phyloP scores from a whole-genome alignment of 495 filamentous ascomycete species.

The Chaetomidium leptoderma region DNA sequence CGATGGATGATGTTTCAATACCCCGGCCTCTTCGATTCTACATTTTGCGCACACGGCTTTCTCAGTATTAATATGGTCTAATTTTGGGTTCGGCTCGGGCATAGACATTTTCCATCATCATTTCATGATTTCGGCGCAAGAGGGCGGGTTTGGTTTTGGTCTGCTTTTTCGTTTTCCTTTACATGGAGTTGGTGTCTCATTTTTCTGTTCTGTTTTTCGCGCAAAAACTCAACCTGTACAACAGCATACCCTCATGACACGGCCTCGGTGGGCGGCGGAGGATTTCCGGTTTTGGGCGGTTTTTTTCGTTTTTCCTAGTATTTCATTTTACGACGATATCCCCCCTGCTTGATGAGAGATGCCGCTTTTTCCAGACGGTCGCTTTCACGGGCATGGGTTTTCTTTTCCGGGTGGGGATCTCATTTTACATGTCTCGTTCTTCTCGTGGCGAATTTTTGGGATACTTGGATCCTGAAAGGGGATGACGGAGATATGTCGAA shows the following conservation, averaged over 20 bases:
- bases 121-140: conserved; percentile 12
- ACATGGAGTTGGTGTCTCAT: conserved; percentile 7
- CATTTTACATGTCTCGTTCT: conserved; percentile 1
- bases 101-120: conserved; percentile 16
- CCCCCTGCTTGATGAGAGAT: conserved; percentile 2
- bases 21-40: conserved; percentile 12
- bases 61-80: conserved; percentile 8
- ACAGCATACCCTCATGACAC: conserved; percentile 14
- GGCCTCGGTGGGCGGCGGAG: conserved; percentile 8
- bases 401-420: conserved; percentile 8
- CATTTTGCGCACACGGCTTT: conserved; percentile 2
- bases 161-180: conserved; percentile 1
- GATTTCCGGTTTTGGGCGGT: conserved; percentile 6
- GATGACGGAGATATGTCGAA: background rate
- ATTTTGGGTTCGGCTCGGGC: conserved; percentile 12
- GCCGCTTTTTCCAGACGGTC: conserved; percentile 1
- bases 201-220: background rate
- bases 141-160: background rate
- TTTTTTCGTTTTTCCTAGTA: conserved; percentile 1
- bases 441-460: conserved; percentile 7
- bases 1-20: conserved; percentile 14
- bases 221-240: conserved; percentile 7
- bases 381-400: conserved; percentile 11
- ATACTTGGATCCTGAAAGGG: background rate
- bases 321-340: conserved; percentile 5